phyloP scores from a whole-genome alignment of 352 stramenopile species.

The Phytophthora capsici region DNA sequence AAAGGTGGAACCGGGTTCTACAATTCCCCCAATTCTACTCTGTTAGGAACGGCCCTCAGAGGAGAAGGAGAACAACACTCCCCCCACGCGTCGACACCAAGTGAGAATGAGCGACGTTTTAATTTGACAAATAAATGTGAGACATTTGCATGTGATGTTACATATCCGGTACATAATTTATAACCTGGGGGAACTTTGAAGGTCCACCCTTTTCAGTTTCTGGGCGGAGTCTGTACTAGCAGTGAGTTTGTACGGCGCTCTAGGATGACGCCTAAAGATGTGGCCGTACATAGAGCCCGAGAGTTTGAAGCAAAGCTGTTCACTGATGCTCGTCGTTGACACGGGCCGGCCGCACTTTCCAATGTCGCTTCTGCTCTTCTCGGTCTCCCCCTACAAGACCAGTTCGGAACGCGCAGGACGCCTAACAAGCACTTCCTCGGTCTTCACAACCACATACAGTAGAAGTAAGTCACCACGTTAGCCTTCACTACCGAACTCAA shows the following conservation, averaged over 20 bases:
- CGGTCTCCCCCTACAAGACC: slow-evolving; percentile 9
- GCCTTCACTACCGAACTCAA: slow-evolving; percentile 16
- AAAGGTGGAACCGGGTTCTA: too few relatives aligned
- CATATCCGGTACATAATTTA: too few relatives aligned
- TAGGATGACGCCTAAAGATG: slow-evolving; percentile 21
- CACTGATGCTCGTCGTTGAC: slow-evolving; percentile 28
- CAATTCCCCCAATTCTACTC: too few relatives aligned
- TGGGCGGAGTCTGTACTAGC: too few relatives aligned
- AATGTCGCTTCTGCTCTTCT: slow-evolving; percentile 26
- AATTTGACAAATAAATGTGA: too few relatives aligned
- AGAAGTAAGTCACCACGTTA: not conserved
- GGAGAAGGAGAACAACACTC: too few relatives aligned
- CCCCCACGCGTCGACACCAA: too few relatives aligned
- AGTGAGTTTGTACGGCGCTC: slow-evolving; percentile 13
- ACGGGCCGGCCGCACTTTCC: slow-evolving; percentile 20
- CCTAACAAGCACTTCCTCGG: slow-evolving; percentile 11
- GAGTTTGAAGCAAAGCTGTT: slow-evolving; percentile 21
- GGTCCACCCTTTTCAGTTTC: too few relatives aligned
- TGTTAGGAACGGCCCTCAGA: too few relatives aligned
- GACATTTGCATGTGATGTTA: too few relatives aligned
- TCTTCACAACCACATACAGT: not conserved
- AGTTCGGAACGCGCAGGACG: slow-evolving; percentile 26
- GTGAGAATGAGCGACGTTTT: too few relatives aligned
- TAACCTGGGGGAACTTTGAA: too few relatives aligned
- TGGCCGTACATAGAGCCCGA: slow-evolving; percentile 28